Evolutionary conservation across 176 grass and related monocot genomes (phyloP), one percentile per base, ranked within the genome.

Genomic region (Phoenix dactylifera): DNA sequence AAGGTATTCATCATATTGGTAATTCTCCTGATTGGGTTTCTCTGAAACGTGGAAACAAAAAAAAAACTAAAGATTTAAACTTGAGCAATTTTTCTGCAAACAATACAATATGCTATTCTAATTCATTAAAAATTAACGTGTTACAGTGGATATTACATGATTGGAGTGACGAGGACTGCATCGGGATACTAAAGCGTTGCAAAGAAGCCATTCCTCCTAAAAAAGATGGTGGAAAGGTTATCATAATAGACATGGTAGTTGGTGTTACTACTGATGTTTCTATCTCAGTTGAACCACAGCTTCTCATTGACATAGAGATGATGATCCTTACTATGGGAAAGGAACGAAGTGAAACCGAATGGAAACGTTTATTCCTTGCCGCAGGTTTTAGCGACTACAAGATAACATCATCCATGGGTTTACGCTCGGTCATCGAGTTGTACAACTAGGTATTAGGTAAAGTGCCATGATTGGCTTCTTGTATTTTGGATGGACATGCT

Each of bases 141-240:
- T 44, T 73, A 22, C 29, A 86, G 70, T 84, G 81, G 75, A 59
- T 79, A 54, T 68, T 84, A 5, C 81, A 80, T 44, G 83, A 75
- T 16, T 80, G 67, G 77, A 24, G 32, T 0, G 53, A 86, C 1
- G 35, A 76, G 7, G 75, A 84, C 0, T 84, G 75, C 22, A 48
- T 79, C 16, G 75, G 60, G 64, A 84, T 84, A 50, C 9, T 84
- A 15, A 56, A 18, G 50, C 59, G 52, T 12, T 84, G 76, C 26
- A 84, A 75, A 30, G 65, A 79, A 25, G 76, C 70, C 16, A 79
- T 84, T 19, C 66, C 70, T 22, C 6, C 71, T 0, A 71, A 16
- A 61, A 76, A 84, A 2, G 68, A 64, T 0, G 71, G 71, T 20
- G 76, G 81, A 6, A 79, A 84, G 50, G 50, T 84, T 10, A 75